Evolutionary conservation across 305 asterid genomes (phyloP).

Genomic region (Solanum hybrid): DNA sequence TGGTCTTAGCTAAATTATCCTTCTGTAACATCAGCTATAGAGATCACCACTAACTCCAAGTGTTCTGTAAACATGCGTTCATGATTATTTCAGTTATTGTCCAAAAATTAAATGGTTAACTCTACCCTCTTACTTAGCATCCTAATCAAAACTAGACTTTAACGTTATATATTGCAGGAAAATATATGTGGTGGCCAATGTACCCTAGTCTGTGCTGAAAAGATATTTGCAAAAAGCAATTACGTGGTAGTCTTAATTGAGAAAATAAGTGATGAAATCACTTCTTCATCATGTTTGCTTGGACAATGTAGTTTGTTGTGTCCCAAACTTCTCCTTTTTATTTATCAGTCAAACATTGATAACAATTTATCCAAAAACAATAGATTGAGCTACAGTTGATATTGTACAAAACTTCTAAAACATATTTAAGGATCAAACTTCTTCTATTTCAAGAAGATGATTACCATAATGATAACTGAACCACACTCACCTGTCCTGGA

Average conservation of each 20-base stretch:
- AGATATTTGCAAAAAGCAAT: background rate
- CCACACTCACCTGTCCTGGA: slow-evolving; percentile 82
- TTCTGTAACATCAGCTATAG: background rate
- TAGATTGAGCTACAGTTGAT: background rate
- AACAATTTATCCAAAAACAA: background rate
- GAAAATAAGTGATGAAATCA: background rate
- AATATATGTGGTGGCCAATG: background rate
- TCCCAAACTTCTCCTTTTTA: background rate
- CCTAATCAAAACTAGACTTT: background rate
- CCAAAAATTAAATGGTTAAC: background rate
- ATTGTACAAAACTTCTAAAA: background rate
- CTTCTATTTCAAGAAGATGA: background rate
- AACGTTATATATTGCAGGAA: background rate
- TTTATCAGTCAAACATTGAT: background rate
- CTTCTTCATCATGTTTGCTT: background rate
- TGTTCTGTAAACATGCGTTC: background rate
- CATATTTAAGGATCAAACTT: background rate
- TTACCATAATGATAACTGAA: background rate
- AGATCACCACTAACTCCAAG: background rate
- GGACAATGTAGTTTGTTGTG: background rate
- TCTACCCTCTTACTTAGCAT: background rate
- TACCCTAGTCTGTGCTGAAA: background rate
- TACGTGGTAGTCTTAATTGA: background rate
- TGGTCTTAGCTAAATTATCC: background rate
- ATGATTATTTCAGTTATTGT: background rate